Evolutionary conservation across 2,329 filamentous ascomycete species (phyloP).

Genomic region (Fusarium fracticaudum): DNA sequence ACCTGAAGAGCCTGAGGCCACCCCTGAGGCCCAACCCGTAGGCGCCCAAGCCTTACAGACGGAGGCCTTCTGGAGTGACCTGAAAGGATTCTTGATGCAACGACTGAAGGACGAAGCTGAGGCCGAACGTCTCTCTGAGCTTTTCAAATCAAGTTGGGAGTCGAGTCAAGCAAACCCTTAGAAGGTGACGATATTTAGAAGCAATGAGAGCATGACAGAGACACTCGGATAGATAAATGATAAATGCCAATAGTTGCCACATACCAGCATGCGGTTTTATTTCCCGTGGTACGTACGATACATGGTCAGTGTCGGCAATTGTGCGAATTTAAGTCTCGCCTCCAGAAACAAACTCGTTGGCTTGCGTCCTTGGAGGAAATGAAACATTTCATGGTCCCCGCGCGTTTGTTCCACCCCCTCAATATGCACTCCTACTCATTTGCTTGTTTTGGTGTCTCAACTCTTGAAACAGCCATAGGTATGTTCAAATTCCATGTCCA

Average conservation of each 20-base stretch:
- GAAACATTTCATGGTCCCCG: conserved; percentile 30
- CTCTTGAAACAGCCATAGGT: conserved; percentile 41
- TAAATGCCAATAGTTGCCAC: conserved; percentile 39
- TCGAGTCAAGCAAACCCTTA: conserved; percentile 49
- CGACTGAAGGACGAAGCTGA: conserved; percentile 75
- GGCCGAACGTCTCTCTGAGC: conserved; percentile 69
- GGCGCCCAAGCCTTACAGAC: conserved; percentile 72
- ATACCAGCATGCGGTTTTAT: conserved; percentile 45
- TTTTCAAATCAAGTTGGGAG: conserved; percentile 80
- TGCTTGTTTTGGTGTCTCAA: conserved; percentile 38
- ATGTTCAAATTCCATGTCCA: conserved; percentile 41
- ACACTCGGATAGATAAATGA: conserved; percentile 28
- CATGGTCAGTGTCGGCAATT: conserved; percentile 44
- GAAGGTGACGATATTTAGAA: conserved; percentile 18
- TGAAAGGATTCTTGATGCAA: conserved; percentile 82
- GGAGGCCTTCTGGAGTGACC: conserved; percentile 85
- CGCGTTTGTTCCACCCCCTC: conserved; percentile 26
- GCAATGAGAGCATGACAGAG: conserved; percentile 17
- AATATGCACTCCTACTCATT: conserved; percentile 42
- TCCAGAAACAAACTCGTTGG: conserved; percentile 38
- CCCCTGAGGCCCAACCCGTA: conserved; percentile 40
- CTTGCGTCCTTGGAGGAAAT: conserved; percentile 26
- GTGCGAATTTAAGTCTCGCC: conserved; percentile 42
- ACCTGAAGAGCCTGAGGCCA: conserved; percentile 52
- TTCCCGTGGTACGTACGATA: conserved; percentile 45